phyloP scores from a whole-genome alignment of 371 early-diverging fungal genomes.

The Apophysomyces trapeziformis region DNA sequence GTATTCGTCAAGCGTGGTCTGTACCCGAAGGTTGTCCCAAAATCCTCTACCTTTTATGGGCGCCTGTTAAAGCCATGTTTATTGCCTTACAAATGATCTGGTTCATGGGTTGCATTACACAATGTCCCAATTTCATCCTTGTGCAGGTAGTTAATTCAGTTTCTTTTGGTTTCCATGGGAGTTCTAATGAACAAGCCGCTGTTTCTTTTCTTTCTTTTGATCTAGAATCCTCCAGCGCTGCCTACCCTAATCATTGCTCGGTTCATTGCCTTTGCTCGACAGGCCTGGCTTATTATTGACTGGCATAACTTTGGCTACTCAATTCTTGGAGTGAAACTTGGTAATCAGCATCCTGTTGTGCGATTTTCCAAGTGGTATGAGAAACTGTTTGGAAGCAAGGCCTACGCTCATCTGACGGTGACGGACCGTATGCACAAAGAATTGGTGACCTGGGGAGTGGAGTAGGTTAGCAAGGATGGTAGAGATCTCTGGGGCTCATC shows the following conservation, averaged over 20 bases:
- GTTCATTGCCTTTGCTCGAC: conserved; percentile 61
- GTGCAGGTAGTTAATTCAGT: conserved; percentile 69
- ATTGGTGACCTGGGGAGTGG: conserved; percentile 66
- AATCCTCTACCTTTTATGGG: conserved; percentile 58
- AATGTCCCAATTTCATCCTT: conserved; percentile 70
- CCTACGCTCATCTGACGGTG: conserved; percentile 87
- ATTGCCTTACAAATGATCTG: conserved; percentile 48
- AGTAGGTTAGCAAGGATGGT: conserved; percentile 25
- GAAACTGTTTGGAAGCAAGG: conserved; percentile 66
- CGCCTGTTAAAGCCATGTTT: conserved; percentile 68
- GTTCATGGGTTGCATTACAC: conserved; percentile 49
- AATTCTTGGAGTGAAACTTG: conserved; percentile 79
- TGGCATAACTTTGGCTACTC: conserved; percentile 98
- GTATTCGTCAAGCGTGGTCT: conserved; percentile 46
- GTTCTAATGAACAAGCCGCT: no score
- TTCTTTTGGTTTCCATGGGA: background rate
- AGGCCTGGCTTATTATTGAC: conserved; percentile 83
- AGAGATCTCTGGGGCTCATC: background rate
- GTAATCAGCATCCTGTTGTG: conserved; percentile 61
- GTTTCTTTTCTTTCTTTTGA: background rate
- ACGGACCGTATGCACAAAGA: conserved; percentile 84
- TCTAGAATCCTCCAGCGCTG: conserved; percentile 94
- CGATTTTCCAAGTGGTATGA: conserved; percentile 76
- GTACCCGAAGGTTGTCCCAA: conserved; percentile 62
- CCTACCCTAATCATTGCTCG: conserved; percentile 86